Evolutionary conservation across 371 early-diverging fungal species (phyloP).

Genomic region (Sporodiniella umbellata): DNA sequence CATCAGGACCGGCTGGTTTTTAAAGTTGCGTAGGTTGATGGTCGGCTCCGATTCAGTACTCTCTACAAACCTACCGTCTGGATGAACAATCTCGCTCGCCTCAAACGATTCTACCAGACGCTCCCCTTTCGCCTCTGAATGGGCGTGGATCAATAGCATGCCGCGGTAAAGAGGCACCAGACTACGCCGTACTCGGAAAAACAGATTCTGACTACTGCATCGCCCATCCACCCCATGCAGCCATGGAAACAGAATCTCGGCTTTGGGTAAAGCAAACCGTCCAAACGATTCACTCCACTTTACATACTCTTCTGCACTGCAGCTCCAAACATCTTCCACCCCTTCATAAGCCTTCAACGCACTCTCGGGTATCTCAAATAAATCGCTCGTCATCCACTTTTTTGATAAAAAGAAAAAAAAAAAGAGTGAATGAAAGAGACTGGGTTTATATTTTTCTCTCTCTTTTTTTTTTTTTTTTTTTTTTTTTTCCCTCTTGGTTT

Average conservation of each 20-base stretch:
- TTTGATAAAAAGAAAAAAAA: background rate
- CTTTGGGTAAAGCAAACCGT: slow-evolving; percentile 47
- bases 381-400: background rate
- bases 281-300: slow-evolving; percentile 20
- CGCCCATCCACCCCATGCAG: slow-evolving; percentile 62
- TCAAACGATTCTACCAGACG: slow-evolving; percentile 21
- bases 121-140: slow-evolving; percentile 5
- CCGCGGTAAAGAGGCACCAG: slow-evolving; percentile 45
- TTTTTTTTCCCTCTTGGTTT: too few species aligned
- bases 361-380: slow-evolving; percentile 7
- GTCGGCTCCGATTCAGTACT: slow-evolving; percentile 21
- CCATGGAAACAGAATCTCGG: slow-evolving; percentile 63
- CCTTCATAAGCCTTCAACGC: background rate
- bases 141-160: slow-evolving; percentile 38
- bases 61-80: slow-evolving; percentile 20
- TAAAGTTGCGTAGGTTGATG: slow-evolving; percentile 62
- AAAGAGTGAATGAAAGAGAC: background rate
- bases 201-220: slow-evolving; percentile 49
- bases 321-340: slow-evolving; percentile 9
- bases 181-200: slow-evolving; percentile 52
- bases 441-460: background rate
- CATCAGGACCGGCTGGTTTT: slow-evolving; percentile 53
- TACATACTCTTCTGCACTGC: background rate
- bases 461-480: background rate
- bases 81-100: slow-evolving; percentile 1